Base-by-base conservation (phyloP, 1,139 yeast species). In the Geotrichum australiense region DNA sequence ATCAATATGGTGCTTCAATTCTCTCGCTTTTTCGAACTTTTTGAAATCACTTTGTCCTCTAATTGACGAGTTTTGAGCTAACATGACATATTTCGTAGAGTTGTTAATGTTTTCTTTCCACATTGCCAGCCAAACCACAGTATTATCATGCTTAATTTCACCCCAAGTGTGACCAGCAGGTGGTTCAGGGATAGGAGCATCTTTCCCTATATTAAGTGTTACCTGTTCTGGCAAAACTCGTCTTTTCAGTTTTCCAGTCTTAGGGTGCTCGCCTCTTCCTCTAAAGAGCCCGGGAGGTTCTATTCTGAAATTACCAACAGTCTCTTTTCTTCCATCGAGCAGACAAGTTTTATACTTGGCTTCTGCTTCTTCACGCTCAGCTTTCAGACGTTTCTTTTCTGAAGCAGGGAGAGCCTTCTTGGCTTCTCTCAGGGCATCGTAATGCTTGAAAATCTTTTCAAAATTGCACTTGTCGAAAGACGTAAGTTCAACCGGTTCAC, bases 201-300 rank as follows among this genome's bases (percentile, higher is more conserved):
- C 84, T 52, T 73, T 71, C 48, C 95, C 80, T 50, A 91, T 69
- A 59, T 91, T 91, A 49, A 91, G 68, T 1, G 91, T 83, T 34
- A 91, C 82, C 57, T 85, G 93, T 62, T 89, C 96, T 0, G 97
- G 96, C 43, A 66, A 63, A 12, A 91, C 96, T 51, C 97, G 73
- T 3, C 59, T 59, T 44, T 62, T 61, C 45, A 86, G 67, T 59
- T 81, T 84, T 37, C 97, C 98, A 1, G 96, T 89, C 61, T 85
- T 87, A 14, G 97, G 97, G 61, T 89, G 97, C 0, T 89, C 89
- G 53, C 98, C 97, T 62, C 97, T 83, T 34, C 97, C 98, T 60
- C 97, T 73, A 59, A 89, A 91, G 44, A 91, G 66, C 2, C 95
- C 96, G 0, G 98, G 97, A 35, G 97, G 97, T 68, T 91, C 98